These are phyloP conservation scores for Pseudogymnoascus sp. DNA, from an alignment of 2,329 filamentous ascomycete species.

Conservation along the genomic window DNA sequence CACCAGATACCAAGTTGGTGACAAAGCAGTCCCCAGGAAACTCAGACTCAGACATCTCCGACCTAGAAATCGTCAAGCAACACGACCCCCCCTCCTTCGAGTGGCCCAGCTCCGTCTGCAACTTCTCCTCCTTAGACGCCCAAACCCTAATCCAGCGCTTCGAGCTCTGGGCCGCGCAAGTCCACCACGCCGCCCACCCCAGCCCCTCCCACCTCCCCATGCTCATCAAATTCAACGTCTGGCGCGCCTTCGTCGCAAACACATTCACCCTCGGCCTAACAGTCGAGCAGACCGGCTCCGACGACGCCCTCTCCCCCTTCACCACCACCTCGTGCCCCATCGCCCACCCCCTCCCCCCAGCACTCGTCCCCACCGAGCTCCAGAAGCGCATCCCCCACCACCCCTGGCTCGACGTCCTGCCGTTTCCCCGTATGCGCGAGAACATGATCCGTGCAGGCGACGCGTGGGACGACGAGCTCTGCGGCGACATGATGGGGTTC, in stretches of 20 bases:
- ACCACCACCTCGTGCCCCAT: background rate
- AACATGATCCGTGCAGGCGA: slow-evolving; percentile 17
- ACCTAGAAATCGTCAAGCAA: background rate
- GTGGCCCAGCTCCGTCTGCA: background rate
- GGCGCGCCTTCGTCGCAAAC: slow-evolving; percentile 30
- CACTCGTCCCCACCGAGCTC: slow-evolving; percentile 25
- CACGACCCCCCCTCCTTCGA: background rate
- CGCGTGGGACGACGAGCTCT: slow-evolving; percentile 18
- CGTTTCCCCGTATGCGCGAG: slow-evolving; percentile 27
- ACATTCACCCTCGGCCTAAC: slow-evolving; percentile 21
- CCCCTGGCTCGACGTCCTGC: slow-evolving; percentile 32
- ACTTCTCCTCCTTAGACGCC: background rate
- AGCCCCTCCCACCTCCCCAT: slow-evolving; percentile 28
- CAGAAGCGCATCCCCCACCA: slow-evolving; percentile 27
- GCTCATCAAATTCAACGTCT: slow-evolving; percentile 32
- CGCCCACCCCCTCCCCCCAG: slow-evolving; percentile 10
- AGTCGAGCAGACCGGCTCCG: background rate
- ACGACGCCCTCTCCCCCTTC: background rate
- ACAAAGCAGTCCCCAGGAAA: background rate
- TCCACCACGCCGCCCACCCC: slow-evolving; percentile 15
- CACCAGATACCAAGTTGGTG: background rate
- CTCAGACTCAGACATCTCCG: background rate
- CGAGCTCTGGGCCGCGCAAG: background rate
- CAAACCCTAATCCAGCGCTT: background rate
- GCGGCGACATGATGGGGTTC: slow-evolving; percentile 16